These are phyloP conservation scores for Naematelia aurantialba DNA, from an alignment of 768 basidiomycete genomes.

Conservation along the genomic window DNA sequence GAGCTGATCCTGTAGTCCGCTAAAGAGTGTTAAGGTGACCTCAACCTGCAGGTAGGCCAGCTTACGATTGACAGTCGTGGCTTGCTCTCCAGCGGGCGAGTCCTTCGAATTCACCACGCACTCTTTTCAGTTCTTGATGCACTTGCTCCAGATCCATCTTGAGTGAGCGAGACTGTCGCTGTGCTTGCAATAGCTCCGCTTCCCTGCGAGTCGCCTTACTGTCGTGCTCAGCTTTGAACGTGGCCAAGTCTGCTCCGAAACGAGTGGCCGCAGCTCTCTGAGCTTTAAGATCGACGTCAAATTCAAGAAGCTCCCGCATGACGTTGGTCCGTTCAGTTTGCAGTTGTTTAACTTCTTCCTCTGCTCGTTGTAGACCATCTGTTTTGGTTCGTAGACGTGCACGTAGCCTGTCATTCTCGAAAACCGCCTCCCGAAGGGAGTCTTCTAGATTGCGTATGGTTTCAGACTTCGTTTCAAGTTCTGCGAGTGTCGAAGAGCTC, in stretches of 20 bases:
- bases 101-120: constrained; percentile 8
- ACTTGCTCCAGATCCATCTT: constrained; percentile 15
- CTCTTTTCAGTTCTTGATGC: constrained; percentile 18
- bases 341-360: constrained; percentile 9
- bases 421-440: constrained; percentile 10
- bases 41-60: constrained; percentile 36
- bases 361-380: constrained; percentile 7
- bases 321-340: constrained; percentile 19
- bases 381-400: constrained; percentile 1
- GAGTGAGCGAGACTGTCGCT: constrained; percentile 6
- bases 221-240: constrained; percentile 25
- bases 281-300: constrained; percentile 31
- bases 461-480: constrained; percentile 10
- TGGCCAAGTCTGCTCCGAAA: constrained; percentile 22
- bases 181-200: neutral
- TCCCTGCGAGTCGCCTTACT: neutral
- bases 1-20: constrained; percentile 5
- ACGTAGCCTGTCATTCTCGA: constrained; percentile 5
- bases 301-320: constrained; percentile 22
- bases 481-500: constrained; percentile 5
- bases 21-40: neutral
- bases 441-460: constrained; percentile 7
- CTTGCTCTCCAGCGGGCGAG: constrained; percentile 53
- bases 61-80: constrained; percentile 55
- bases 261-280: constrained; percentile 43